These are phyloP conservation scores for Psidium guajava DNA, from an alignment of 345 rosid genomes.

Conservation along the genomic window DNA sequence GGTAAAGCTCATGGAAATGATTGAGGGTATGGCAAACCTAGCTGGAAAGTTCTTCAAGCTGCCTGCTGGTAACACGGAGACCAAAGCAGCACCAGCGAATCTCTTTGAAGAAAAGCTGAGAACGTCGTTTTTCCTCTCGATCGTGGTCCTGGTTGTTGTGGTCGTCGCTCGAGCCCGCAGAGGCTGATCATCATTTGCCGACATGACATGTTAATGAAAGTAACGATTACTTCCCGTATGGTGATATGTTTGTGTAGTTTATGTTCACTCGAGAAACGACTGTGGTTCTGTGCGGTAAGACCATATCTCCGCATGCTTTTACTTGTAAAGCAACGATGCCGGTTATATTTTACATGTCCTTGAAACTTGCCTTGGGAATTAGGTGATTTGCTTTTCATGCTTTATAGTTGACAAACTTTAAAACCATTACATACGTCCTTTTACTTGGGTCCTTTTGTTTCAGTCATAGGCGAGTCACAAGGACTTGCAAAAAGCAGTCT, in stretches of 20 bases:
- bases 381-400: neutral
- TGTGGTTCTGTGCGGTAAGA: neutral
- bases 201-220: constrained; percentile 13
- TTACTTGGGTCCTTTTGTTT: neutral
- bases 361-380: neutral
- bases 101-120: constrained; percentile 15
- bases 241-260: neutral
- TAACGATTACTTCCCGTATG: neutral
- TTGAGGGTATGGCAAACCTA: constrained; percentile 37
- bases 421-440: neutral
- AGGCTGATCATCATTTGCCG: constrained; percentile 34
- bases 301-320: neutral
- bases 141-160: constrained; percentile 30
- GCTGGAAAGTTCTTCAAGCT: constrained; percentile 25
- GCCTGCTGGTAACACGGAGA: constrained; percentile 16
- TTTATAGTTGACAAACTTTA: neutral
- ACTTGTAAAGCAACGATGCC: neutral
- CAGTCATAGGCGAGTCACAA: neutral
- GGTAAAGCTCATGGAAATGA: constrained; percentile 24
- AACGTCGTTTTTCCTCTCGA: constrained; percentile 27
- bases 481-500: neutral
- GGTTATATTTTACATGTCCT: neutral
- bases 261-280: neutral
- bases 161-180: constrained; percentile 15
- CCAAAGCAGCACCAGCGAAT: neutral